Evolutionary conservation across 2,329 filamentous ascomycete species (phyloP), one percentile per base, ranked within the genome.

Genomic region (Exophiala dermatitidis): DNA sequence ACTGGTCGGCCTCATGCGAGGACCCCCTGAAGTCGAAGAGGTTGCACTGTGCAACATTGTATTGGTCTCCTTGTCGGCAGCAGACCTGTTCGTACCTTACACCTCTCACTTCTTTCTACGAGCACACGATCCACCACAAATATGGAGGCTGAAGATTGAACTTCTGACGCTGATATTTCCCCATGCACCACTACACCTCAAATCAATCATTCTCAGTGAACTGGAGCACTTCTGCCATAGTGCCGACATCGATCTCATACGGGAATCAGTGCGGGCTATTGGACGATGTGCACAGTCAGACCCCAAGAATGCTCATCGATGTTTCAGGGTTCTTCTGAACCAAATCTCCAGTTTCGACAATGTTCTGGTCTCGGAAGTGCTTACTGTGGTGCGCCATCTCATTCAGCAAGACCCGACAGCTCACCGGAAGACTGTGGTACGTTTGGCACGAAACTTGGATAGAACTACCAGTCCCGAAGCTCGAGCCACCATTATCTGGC

Each of bases 31-130:
- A 66, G 89, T 95, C 48, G 86, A 95, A 66, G 85, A 94, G 65
- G 80, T 95, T 37, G 90, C 89, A 1, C 78, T 98, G 12, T 91
- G 91, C 75, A 96, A 97, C 67, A 90, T 97, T 54, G 90, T 96
- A 7, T 86, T 89, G n/a, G 87, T 98, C 42, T 93, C 88, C 64
- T 76, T 97, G 7, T 74, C 78, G 30, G 77, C 82, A 10, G 89
- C 93, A 0, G 75, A 80, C 37, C 80, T 85, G n/a, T 98, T 98
- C 67, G 86, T 91, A 52, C 86, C 83, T 65, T 91, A 95, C 65
- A 82, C 86, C 12, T 87, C 86, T 33, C 93, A 95, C 71, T 98
- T 98, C 67, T 78, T 98, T 7, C 81, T 98, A 48, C 84, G 84
- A 53, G 81, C 85, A 42, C 85, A 83, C 0, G 93, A 98, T 66